A percentile compares a stretch with the other conserved stretches of the same genome.
phyloP scores from a whole-genome alignment of 2,329 filamentous ascomycete species.

The Fusarium dlaminii region DNA sequence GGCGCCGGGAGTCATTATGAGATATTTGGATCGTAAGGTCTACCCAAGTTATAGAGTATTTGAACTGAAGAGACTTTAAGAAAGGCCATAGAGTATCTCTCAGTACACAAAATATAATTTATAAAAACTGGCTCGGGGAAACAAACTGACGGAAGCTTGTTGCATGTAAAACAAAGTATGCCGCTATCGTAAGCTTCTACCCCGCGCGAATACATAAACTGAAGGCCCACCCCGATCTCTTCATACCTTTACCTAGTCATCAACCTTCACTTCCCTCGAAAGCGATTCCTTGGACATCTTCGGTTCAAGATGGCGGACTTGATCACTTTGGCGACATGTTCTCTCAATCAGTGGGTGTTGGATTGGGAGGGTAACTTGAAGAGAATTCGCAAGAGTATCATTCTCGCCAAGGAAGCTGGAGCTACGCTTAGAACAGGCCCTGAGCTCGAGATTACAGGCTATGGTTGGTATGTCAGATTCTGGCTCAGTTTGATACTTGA shows the following conservation, averaged over 20 bases:
- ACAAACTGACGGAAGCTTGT: not conserved
- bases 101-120: not conserved
- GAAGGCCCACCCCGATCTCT: constrained; percentile 11
- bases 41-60: not conserved
- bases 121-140: not conserved
- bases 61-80: not conserved
- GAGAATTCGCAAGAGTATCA: constrained; percentile 71
- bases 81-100: not conserved
- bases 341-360: constrained; percentile 50
- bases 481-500: not conserved
- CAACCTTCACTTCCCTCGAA: not conserved
- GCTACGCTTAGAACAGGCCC: constrained; percentile 71
- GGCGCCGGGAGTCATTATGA: constrained; percentile 3
- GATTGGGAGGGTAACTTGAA: constrained; percentile 63
- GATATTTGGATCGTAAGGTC: not conserved
- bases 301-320: constrained; percentile 25
- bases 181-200: constrained; percentile 28
- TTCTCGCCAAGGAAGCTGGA: constrained; percentile 65
- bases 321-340: constrained; percentile 48
- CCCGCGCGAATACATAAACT: constrained; percentile 23
- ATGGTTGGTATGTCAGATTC: constrained; percentile 34
- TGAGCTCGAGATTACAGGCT: constrained; percentile 57
- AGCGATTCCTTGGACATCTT: not conserved
- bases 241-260: not conserved
- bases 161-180: not conserved